Conservation (phyloP, 208 protist genomes). For the Strigomonas galati region DNA sequence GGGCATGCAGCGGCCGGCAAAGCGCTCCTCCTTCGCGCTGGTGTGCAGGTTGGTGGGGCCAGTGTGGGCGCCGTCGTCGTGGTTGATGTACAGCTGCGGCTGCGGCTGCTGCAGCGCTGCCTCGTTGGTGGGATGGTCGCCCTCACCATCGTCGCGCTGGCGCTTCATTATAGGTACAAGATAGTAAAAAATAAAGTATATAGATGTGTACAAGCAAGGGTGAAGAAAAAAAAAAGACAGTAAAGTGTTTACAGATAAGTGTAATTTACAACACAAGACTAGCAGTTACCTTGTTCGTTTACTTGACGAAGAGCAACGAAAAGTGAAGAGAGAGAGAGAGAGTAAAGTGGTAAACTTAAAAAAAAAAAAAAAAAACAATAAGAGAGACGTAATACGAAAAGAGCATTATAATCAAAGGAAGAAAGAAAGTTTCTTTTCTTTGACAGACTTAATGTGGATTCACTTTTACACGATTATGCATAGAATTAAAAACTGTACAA, state of each 20-base stretch:
- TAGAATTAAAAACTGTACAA: background rate
- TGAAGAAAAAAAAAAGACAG: background rate
- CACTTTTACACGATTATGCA: background rate
- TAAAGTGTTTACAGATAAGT: background rate
- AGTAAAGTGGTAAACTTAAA: conserved; percentile 6
- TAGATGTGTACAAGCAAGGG: background rate
- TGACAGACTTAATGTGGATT: too few species aligned
- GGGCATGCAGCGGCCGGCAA: conserved; percentile 56
- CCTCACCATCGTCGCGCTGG: conserved; percentile 13
- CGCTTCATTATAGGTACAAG: conserved; percentile 20
- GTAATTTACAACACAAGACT: background rate
- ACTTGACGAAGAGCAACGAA: conserved; percentile 11
- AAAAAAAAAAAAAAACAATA: conserved; percentile 17
- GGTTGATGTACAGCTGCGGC: background rate
- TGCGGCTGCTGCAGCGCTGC: background rate
- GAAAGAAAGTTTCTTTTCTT: background rate
- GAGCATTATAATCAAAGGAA: conserved; percentile 8
- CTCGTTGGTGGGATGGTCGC: background rate
- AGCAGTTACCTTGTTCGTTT: too few species aligned
- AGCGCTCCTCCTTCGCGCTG: conserved; percentile 50
- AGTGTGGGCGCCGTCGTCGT: background rate
- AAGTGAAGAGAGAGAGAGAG: background rate
- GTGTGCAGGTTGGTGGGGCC: conserved; percentile 17
- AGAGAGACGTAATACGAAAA: too few species aligned
- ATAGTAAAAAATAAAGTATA: background rate